Conservation (phyloP, 169 alveolate genomes). For the Cryptosporidium viatorum region DNA sequence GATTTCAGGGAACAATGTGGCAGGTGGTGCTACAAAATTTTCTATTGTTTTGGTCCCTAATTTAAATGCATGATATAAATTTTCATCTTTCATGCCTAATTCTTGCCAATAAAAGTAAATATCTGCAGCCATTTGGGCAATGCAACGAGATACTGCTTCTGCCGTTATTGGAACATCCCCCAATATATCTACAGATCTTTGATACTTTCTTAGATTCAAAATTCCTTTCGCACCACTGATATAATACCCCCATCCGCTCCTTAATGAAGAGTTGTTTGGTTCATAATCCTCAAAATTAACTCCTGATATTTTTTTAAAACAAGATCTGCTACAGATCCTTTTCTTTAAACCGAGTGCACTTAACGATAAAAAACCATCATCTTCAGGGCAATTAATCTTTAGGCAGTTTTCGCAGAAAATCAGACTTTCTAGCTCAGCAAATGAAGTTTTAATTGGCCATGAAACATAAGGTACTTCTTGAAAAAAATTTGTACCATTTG, state of each 20-base stretch:
- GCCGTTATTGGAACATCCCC: slow-evolving; percentile 76
- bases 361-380: slow-evolving; percentile 19
- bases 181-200: slow-evolving; percentile 30
- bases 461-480: slow-evolving; percentile 57
- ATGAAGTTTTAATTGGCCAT: slow-evolving; percentile 64
- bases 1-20: slow-evolving; percentile 74
- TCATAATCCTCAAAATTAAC: neutral
- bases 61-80: slow-evolving; percentile 21
- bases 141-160: slow-evolving; percentile 78
- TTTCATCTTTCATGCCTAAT: slow-evolving; percentile 20
- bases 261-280: slow-evolving; percentile 1
- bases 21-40: slow-evolving; percentile 77
- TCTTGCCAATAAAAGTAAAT: slow-evolving; percentile 65
- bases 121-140: slow-evolving; percentile 78
- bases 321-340: slow-evolving; percentile 30
- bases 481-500: slow-evolving; percentile 29
- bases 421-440: neutral
- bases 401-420: slow-evolving; percentile 62
- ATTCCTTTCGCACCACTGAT: slow-evolving; percentile 29
- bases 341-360: slow-evolving; percentile 7
- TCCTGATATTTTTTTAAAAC: slow-evolving; percentile 49
- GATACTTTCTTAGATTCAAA: slow-evolving; percentile 3
- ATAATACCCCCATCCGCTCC: slow-evolving; percentile 62
- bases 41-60: slow-evolving; percentile 57
- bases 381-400: slow-evolving; percentile 13